phyloP scores from a whole-genome alignment of 805 yeast species.

The Schwanniomyces occidentalis region DNA sequence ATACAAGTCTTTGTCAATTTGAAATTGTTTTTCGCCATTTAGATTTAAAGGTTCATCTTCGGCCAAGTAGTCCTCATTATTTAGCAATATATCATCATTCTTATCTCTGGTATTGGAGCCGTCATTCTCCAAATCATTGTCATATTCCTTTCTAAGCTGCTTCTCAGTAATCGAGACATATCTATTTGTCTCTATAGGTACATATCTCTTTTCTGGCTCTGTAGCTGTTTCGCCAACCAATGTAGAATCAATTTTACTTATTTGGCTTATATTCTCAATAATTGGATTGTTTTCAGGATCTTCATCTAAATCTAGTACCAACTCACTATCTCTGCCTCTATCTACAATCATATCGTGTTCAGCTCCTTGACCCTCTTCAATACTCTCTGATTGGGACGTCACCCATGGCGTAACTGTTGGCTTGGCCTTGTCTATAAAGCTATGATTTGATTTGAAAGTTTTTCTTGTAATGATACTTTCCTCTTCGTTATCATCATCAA shows the following conservation, averaged over 20 bases:
- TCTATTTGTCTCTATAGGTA: slow-evolving; percentile 6
- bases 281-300: slow-evolving; percentile 16
- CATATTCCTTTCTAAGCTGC: slow-evolving; percentile 7
- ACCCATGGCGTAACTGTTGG: neutral
- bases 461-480: slow-evolving; percentile 11
- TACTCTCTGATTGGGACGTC: no score
- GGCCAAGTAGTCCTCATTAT: slow-evolving; percentile 7
- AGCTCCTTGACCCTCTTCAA: neutral
- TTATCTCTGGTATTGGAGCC: slow-evolving; percentile 2
- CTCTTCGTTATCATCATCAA: slow-evolving; percentile 12
- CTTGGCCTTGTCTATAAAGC: neutral
- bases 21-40: slow-evolving; percentile 1
- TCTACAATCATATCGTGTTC: neutral
- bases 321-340: neutral
- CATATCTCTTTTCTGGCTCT: slow-evolving; percentile 3
- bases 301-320: slow-evolving; percentile 1
- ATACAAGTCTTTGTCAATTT: slow-evolving; percentile 7
- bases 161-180: slow-evolving; percentile 2
- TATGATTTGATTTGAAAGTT: slow-evolving; percentile 22
- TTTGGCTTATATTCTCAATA: slow-evolving; percentile 12
- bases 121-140: slow-evolving; percentile 8
- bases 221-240: neutral
- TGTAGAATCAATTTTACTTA: neutral
- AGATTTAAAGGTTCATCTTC: slow-evolving; percentile 8
- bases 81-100: slow-evolving; percentile 6